Percentiles rank a stretch among this genome's conserved stretches.
These are phyloP conservation scores for Dictyophora rubrovolvata DNA, from an alignment of 768 basidiomycete genomes.

Conservation along the genomic window DNA sequence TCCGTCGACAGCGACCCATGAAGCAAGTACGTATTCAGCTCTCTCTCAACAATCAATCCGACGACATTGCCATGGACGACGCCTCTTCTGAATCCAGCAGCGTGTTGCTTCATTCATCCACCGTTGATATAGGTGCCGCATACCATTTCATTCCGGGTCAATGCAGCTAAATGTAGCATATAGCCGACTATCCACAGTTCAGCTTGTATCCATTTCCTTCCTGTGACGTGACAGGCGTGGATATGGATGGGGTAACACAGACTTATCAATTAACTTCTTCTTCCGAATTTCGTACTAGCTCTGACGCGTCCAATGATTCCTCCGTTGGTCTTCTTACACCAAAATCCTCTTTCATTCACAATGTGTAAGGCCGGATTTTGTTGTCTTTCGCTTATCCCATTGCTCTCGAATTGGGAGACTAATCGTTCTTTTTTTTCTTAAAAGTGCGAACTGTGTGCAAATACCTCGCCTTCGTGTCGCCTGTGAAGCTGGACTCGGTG, in stretches of 20 bases:
- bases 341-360: slow-evolving; percentile 44
- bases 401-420: neutral
- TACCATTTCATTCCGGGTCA: slow-evolving; percentile 19
- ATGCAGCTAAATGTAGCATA: slow-evolving; percentile 3
- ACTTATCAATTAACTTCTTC: slow-evolving; percentile 27
- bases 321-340: slow-evolving; percentile 62
- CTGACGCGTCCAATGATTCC: slow-evolving; percentile 21
- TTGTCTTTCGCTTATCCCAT: neutral
- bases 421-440: neutral
- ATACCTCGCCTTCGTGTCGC: slow-evolving; percentile 78
- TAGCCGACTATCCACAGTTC: slow-evolving; percentile 51
- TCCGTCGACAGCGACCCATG: slow-evolving; percentile 1
- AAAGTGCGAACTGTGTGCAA: slow-evolving; percentile 59
- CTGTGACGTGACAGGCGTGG: slow-evolving; percentile 37
- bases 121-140: slow-evolving; percentile 38
- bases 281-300: slow-evolving; percentile 26
- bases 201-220: slow-evolving; percentile 49
- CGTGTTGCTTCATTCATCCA: slow-evolving; percentile 39
- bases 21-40: neutral
- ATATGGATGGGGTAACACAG: slow-evolving; percentile 30
- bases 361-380: slow-evolving; percentile 43
- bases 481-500: slow-evolving; percentile 58
- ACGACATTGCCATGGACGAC: slow-evolving; percentile 57
- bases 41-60: slow-evolving; percentile 41
- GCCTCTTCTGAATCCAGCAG: slow-evolving; percentile 35